Conservation (phyloP, 2,329 filamentous ascomycete species). For the Sclerotinia borealis region DNA sequence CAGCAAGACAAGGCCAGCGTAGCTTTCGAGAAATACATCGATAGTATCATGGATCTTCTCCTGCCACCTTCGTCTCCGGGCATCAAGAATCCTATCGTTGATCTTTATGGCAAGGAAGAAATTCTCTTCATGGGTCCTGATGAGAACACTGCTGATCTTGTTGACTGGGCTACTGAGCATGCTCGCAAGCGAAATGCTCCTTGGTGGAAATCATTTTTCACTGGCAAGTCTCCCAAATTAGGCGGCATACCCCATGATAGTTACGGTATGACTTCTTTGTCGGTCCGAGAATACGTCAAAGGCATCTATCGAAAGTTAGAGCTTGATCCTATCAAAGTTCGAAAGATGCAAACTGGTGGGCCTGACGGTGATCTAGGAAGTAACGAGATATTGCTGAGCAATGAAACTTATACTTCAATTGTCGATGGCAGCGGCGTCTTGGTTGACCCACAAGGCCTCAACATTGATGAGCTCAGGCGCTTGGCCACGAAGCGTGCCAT, state of each 20-base stretch:
- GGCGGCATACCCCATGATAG: conserved; percentile 93
- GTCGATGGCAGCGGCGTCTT: conserved; percentile 96
- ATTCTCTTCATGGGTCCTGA: conserved; percentile 98
- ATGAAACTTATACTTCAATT: conserved; percentile 91
- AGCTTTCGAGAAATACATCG: conserved; percentile 99
- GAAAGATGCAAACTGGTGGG: conserved; percentile 95
- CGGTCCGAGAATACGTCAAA: conserved; percentile 90
- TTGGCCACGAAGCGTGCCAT: conserved; percentile 82
- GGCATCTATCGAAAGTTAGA: conserved; percentile 96
- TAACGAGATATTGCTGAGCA: conserved; percentile 93
- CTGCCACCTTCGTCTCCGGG: conserved; percentile 85
- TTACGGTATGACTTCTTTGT: conserved; percentile 97
- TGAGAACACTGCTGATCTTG: conserved; percentile 95
- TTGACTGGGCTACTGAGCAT: conserved; percentile 98
- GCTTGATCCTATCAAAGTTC: conserved; percentile 76
- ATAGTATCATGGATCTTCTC: conserved; percentile 93
- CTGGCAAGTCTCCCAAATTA: conserved; percentile 91
- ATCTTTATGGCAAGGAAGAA: conserved; percentile 89
- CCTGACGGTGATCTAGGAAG: conserved; percentile 95
- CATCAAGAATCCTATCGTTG: conserved; percentile 98
- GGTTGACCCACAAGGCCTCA: conserved; percentile 83
- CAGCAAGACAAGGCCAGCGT: conserved; percentile 90
- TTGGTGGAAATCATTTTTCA: conserved; percentile 99
- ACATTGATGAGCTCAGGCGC: conserved; percentile 75
- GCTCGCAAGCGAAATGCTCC: conserved; percentile 79